Percentiles rank a stretch among this genome's conserved stretches.
Evolutionary conservation across 208 protist species (phyloP).

Genomic region (Acanthamoeba castellanii): DNA sequence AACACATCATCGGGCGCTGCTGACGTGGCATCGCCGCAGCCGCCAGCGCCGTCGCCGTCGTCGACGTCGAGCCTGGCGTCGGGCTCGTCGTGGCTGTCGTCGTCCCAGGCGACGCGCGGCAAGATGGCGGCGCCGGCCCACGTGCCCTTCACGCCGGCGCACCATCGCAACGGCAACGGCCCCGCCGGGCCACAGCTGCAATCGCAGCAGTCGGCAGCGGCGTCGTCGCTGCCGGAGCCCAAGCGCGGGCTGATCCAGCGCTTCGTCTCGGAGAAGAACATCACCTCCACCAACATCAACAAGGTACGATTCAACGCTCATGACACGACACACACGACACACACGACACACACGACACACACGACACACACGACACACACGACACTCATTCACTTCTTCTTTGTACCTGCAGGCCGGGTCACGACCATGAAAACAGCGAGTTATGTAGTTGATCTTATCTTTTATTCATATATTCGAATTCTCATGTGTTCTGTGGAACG

Average conservation of each 20-base stretch:
- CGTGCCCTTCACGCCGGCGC: slow-evolving; percentile 4
- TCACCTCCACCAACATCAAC: neutral
- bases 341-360: neutral
- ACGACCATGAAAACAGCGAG: too few species aligned
- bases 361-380: too few species aligned
- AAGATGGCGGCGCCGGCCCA: neutral
- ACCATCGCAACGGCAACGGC: neutral
- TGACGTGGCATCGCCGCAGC: neutral
- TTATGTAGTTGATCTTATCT: too few species aligned
- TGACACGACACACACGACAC: too few species aligned
- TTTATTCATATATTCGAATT: too few species aligned
- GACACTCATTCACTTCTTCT: too few species aligned
- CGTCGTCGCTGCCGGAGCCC: neutral
- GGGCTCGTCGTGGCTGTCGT: neutral
- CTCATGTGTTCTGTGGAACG: neutral
- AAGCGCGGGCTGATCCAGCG: slow-evolving; percentile 15
- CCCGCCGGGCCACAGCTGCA: neutral
- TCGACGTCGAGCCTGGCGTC: neutral
- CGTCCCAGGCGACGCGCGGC: neutral
- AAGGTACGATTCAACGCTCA: neutral
- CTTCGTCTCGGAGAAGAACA: slow-evolving; percentile 25
- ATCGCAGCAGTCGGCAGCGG: neutral
- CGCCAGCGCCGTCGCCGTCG: neutral
- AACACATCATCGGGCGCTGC: neutral
- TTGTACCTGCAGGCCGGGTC: too few species aligned